Percentiles rank a stretch among this genome's conserved stretches.
Conservation (phyloP, 192 early-diverging fungal species). For the Mortierella alpina region DNA sequence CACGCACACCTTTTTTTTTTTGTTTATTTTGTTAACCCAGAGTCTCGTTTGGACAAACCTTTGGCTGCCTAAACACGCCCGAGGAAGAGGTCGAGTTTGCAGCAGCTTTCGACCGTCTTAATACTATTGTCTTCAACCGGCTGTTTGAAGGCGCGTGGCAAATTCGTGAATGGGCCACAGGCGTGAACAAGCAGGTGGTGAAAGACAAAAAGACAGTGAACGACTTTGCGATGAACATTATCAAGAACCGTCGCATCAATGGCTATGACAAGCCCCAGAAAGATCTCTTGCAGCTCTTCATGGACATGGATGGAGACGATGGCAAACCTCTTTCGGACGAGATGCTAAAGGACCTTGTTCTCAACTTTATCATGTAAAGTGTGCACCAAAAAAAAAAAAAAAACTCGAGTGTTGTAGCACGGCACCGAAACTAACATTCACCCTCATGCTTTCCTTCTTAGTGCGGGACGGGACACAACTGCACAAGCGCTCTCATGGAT, state of each 20-base stretch:
- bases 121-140: constrained; percentile 46
- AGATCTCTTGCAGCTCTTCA: constrained; percentile 62
- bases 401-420: neutral
- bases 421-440: neutral
- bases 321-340: constrained; percentile 49
- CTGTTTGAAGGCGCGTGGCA: constrained; percentile 36
- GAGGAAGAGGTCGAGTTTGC: constrained; percentile 57
- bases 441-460: neutral
- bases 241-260: constrained; percentile 19
- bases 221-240: constrained; percentile 49
- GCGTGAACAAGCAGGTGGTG: constrained; percentile 17
- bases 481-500: constrained; percentile 54
- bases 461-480: constrained; percentile 51
- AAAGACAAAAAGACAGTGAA: constrained; percentile 35
- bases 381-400: too few species aligned
- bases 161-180: constrained; percentile 35
- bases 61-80: constrained; percentile 33
- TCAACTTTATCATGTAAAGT: constrained; percentile 55
- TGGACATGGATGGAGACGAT: constrained; percentile 56
- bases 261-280: constrained; percentile 32
- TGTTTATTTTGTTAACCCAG: constrained; percentile 2
- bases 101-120: constrained; percentile 63
- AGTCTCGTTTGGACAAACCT: constrained; percentile 42
- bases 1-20: neutral
- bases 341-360: constrained; percentile 58